Percentiles rank a stretch among this genome's conserved stretches.
Evolutionary conservation across 345 rosid species (phyloP).

Genomic region (Eucalyptus erythrocorys): DNA sequence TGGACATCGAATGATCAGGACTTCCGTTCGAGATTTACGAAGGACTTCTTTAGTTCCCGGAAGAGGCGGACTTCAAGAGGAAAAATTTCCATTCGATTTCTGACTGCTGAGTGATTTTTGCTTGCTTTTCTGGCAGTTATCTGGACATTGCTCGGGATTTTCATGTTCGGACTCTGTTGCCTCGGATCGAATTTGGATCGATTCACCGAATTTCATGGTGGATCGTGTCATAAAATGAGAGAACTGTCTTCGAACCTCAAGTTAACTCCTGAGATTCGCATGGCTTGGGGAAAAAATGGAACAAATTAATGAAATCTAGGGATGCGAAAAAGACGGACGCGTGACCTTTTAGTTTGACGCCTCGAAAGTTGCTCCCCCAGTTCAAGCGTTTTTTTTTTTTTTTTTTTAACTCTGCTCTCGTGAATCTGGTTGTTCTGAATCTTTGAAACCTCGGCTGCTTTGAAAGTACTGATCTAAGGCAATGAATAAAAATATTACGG

Average conservation of each 20-base stretch:
- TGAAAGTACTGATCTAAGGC: neutral
- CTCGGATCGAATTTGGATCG: neutral
- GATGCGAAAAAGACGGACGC: neutral
- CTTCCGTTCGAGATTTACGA: neutral
- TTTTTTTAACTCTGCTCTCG: neutral
- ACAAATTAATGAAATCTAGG: neutral
- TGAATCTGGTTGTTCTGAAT: neutral
- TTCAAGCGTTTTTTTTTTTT: neutral
- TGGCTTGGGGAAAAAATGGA: neutral
- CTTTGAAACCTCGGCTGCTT: neutral
- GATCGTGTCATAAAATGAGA: no score
- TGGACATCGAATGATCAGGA: neutral
- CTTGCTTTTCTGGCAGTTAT: neutral
- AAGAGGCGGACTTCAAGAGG: neutral
- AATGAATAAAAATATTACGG: no score
- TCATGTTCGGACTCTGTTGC: neutral
- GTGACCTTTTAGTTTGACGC: neutral
- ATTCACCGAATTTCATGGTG: neutral
- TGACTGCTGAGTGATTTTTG: neutral
- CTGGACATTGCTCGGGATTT: neutral
- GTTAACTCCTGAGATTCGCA: neutral
- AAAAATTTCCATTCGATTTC: neutral
- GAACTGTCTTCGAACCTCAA: no score
- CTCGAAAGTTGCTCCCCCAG: neutral
- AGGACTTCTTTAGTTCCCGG: neutral